phyloP scores from a whole-genome alignment of 2,329 filamentous ascomycete species.

The Cercospora nicotianae region DNA sequence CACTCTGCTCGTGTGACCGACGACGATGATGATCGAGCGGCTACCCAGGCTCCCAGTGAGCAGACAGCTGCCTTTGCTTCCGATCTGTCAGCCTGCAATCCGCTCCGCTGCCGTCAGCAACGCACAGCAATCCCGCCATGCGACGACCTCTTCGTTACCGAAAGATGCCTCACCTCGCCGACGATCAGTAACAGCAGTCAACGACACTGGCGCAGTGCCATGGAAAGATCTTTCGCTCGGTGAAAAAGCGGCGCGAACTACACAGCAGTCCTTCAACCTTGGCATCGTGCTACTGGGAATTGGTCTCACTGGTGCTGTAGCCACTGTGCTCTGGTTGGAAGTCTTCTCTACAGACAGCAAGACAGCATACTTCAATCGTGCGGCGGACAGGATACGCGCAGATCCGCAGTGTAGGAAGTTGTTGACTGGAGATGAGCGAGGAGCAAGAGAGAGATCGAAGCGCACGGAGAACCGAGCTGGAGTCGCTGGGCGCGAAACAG shows the following conservation, averaged over 20 bases:
- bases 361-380: slow-evolving; percentile 83
- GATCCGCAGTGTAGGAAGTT: slow-evolving; percentile 70
- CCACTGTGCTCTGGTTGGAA: slow-evolving; percentile 75
- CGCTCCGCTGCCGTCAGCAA: slow-evolving; percentile 10
- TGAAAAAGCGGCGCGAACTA: slow-evolving; percentile 82
- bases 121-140: slow-evolving; percentile 19
- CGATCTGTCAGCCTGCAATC: slow-evolving; percentile 15
- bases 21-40: slow-evolving; percentile 21
- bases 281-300: slow-evolving; percentile 73
- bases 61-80: slow-evolving; percentile 16
- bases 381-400: slow-evolving; percentile 73
- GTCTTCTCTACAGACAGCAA: slow-evolving; percentile 83
- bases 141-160: slow-evolving; percentile 31
- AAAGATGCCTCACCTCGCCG: slow-evolving; percentile 53
- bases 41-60: slow-evolving; percentile 11
- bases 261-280: slow-evolving; percentile 89
- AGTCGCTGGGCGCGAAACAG: slow-evolving; percentile 76
- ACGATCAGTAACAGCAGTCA: slow-evolving; percentile 75
- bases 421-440: slow-evolving; percentile 61
- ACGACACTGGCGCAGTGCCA: slow-evolving; percentile 77
- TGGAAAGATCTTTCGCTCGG: slow-evolving; percentile 73
- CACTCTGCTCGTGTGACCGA: background rate
- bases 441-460: slow-evolving; percentile 68
- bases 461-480: slow-evolving; percentile 76
- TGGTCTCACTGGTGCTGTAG: slow-evolving; percentile 73